Evolutionary conservation across 2,329 filamentous ascomycete species (phyloP).

Genomic region (Biscogniauxia sp.): DNA sequence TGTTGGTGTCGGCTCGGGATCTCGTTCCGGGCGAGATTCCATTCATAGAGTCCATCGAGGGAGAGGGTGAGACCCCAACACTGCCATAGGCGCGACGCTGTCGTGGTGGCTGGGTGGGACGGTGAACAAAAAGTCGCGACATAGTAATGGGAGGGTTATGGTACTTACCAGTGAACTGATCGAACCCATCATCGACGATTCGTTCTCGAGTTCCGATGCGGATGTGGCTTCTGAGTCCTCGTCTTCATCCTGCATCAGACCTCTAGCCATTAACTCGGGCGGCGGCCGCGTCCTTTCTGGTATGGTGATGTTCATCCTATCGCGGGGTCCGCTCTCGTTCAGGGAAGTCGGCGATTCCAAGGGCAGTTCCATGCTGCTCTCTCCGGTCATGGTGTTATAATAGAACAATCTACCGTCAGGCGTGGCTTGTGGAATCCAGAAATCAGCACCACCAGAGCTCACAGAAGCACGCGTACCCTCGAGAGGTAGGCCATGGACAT

Average conservation of each 20-base stretch:
- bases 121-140: slow-evolving; percentile 19
- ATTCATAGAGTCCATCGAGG: slow-evolving; percentile 88
- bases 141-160: slow-evolving; percentile 4
- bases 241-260: slow-evolving; percentile 79
- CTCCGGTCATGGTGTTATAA: slow-evolving; percentile 96
- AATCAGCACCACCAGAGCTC: slow-evolving; percentile 85
- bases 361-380: slow-evolving; percentile 91
- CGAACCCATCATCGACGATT: slow-evolving; percentile 67
- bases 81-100: slow-evolving; percentile 68
- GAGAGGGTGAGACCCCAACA: slow-evolving; percentile 69
- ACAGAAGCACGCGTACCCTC: slow-evolving; percentile 55
- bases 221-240: slow-evolving; percentile 82
- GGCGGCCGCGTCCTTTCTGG: slow-evolving; percentile 89
- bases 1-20: slow-evolving; percentile 52
- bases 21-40: slow-evolving; percentile 59
- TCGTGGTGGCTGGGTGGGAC: slow-evolving; percentile 44
- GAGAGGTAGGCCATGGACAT: slow-evolving; percentile 60
- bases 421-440: slow-evolving; percentile 98
- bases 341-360: slow-evolving; percentile 82
- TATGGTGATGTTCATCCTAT: slow-evolving; percentile 83
- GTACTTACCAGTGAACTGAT: slow-evolving; percentile 64
- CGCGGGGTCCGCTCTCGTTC: slow-evolving; percentile 80
- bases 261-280: slow-evolving; percentile 84
- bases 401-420: slow-evolving; percentile 92
- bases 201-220: slow-evolving; percentile 81